Evolutionary conservation across 1,284 basidiomycete genomes (phyloP).

Genomic region (Cystobasidium pallidum): DNA sequence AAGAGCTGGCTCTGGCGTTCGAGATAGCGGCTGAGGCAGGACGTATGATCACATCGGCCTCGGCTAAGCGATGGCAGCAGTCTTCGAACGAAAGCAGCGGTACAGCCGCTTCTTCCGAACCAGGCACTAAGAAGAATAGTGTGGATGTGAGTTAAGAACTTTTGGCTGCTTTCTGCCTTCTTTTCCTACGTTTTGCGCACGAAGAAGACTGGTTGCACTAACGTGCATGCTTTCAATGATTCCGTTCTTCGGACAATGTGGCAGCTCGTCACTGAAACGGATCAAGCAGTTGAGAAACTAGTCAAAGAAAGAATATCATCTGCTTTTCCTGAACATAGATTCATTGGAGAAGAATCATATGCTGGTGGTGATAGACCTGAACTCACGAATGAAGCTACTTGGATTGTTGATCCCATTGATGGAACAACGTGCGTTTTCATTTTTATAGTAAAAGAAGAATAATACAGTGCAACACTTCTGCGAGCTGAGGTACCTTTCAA

Average conservation of each 20-base stretch:
- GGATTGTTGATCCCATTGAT: constrained; percentile 87
- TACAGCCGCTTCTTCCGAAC: constrained; percentile 47
- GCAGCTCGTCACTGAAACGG: constrained; percentile 91
- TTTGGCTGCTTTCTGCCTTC: too few relatives aligned
- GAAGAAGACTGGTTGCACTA: too few relatives aligned
- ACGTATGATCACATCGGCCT: constrained; percentile 59
- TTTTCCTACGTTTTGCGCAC: too few relatives aligned
- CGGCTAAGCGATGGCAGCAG: constrained; percentile 55
- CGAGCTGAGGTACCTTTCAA: too few relatives aligned
- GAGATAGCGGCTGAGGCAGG: constrained; percentile 65
- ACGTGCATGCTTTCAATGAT: too few relatives aligned
- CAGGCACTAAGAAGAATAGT: constrained; percentile 75
- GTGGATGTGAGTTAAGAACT: constrained; percentile 64
- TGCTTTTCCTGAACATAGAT: constrained; percentile 73
- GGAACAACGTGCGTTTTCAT: background rate
- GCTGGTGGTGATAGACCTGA: constrained; percentile 70
- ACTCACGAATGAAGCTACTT: constrained; percentile 84
- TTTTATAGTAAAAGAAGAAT: too few relatives aligned
- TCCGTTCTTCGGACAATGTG: background rate
- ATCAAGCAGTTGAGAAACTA: constrained; percentile 86
- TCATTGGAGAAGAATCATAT: constrained; percentile 85
- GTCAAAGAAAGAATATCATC: constrained; percentile 71
- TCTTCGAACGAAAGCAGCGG: constrained; percentile 50
- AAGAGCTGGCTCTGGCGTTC: constrained; percentile 64
- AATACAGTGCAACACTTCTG: too few relatives aligned